These are phyloP conservation scores for Pseudogymnoascus sp. DNA, from an alignment of 2,329 filamentous ascomycete species.

Conservation along the genomic window DNA sequence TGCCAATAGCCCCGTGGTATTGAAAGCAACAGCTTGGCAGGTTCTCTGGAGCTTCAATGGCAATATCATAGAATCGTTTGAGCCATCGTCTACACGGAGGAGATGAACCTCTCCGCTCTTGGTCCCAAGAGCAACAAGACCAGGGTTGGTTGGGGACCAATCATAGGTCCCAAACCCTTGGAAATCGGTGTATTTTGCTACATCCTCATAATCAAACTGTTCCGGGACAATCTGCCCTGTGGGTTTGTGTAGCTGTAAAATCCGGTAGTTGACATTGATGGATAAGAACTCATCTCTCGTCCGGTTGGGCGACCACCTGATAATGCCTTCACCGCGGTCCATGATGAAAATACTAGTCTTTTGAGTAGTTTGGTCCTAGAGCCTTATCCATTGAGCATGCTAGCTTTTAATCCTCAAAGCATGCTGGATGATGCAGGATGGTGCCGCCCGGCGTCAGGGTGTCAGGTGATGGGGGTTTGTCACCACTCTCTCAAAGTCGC, in stretches of 20 bases:
- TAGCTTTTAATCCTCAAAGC: neutral
- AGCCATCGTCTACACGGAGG: conserved; percentile 62
- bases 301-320: conserved; percentile 58
- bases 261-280: conserved; percentile 55
- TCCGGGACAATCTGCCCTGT: conserved; percentile 50
- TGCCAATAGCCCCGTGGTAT: conserved; percentile 60
- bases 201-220: conserved; percentile 48
- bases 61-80: conserved; percentile 56
- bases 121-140: conserved; percentile 67
- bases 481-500: neutral
- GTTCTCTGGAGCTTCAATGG: conserved; percentile 67
- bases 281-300: conserved; percentile 53
- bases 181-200: conserved; percentile 54
- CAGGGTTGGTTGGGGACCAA: conserved; percentile 51
- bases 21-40: conserved; percentile 77
- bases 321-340: conserved; percentile 40
- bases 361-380: neutral
- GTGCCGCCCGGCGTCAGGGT: neutral
- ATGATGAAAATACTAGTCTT: conserved; percentile 14
- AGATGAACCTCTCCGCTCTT: conserved; percentile 68
- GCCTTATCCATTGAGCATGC: neutral
- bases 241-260: conserved; percentile 56
- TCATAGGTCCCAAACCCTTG: conserved; percentile 58
- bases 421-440: neutral
- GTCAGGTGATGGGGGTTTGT: neutral